phyloP scores from a whole-genome alignment of 2,329 filamentous ascomycete genomes.

The Rhynchosporium agropyri region DNA sequence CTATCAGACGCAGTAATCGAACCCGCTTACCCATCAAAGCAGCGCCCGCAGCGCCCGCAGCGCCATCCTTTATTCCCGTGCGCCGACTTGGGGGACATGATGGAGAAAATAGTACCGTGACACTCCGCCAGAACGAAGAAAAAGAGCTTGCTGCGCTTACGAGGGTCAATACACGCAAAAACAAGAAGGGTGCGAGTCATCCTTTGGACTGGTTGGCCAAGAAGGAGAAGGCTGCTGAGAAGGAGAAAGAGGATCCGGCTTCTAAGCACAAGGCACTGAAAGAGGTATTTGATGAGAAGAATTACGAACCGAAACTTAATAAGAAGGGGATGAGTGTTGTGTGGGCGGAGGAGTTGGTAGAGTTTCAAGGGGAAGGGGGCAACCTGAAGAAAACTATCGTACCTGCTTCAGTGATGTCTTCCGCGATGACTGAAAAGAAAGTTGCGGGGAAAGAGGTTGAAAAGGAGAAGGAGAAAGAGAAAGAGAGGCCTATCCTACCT shows the following conservation, averaged over 20 bases:
- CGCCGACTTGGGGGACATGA: conserved; percentile 28
- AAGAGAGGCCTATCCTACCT: conserved; percentile 12
- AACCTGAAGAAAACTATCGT: conserved; percentile 25
- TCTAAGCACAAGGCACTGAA: conserved; percentile 43
- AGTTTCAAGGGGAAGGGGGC: conserved; percentile 37
- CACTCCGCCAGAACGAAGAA: too few species aligned
- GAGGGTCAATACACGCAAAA: too few species aligned
- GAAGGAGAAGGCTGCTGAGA: conserved; percentile 41
- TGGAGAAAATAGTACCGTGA: too few species aligned
- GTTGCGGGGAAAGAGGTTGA: conserved; percentile 23
- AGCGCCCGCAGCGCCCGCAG: conserved; percentile 29
- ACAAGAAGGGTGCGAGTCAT: too few species aligned
- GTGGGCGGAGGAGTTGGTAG: conserved; percentile 41
- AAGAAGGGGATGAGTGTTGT: conserved; percentile 39
- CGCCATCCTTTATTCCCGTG: conserved; percentile 41
- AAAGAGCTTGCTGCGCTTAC: too few species aligned
- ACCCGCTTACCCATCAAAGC: conserved; percentile 40
- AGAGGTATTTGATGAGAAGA: conserved; percentile 43
- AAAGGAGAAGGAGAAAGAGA: conserved; percentile 9
- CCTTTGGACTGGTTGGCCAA: conserved; percentile 26
- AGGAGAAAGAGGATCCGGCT: conserved; percentile 46
- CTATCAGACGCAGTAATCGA: conserved; percentile 40
- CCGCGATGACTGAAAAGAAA: conserved; percentile 11
- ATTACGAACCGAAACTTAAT: conserved; percentile 35
- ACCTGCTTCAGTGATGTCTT: conserved; percentile 22